phyloP scores from a whole-genome alignment of 2,329 filamentous ascomycete genomes.

The Xylaria sp. region DNA sequence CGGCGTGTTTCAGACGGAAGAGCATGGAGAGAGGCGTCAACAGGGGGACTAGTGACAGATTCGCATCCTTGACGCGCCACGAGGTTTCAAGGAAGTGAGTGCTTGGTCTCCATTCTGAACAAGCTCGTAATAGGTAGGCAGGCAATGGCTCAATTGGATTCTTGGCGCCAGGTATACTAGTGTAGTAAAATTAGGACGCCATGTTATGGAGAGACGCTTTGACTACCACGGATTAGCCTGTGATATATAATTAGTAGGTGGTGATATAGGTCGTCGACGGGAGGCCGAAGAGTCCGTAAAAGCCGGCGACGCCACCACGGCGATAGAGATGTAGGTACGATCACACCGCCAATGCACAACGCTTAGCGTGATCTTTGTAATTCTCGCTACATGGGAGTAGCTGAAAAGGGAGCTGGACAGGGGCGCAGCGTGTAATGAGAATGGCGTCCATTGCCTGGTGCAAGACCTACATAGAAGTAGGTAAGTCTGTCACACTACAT shows the following conservation, averaged over 20 bases:
- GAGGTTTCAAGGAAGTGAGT: conserved; percentile 24
- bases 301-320: not conserved
- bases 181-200: conserved; percentile 17
- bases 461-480: conserved; percentile 2
- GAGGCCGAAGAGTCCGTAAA: conserved; percentile 1
- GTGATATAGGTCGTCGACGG: not conserved
- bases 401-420: conserved; percentile 15
- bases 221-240: conserved; percentile 15
- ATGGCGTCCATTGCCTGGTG: not conserved
- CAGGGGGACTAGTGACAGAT: conserved; percentile 21
- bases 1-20: conserved; percentile 2
- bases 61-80: conserved; percentile 35
- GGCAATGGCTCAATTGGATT: conserved; percentile 12
- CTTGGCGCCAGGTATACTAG: conserved; percentile 21
- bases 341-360: conserved; percentile 1
- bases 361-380: conserved; percentile 13
- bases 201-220: not conserved
- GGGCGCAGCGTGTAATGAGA: not conserved
- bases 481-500: conserved; percentile 9
- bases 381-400: conserved; percentile 16
- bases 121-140: conserved; percentile 20
- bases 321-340: not conserved
- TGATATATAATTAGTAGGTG: not conserved
- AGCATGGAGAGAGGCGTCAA: not conserved
- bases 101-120: conserved; percentile 34